Evolutionary conservation across 192 early-diverging fungal species (phyloP).

Genomic region (Borealophlyctis nickersoniae): DNA sequence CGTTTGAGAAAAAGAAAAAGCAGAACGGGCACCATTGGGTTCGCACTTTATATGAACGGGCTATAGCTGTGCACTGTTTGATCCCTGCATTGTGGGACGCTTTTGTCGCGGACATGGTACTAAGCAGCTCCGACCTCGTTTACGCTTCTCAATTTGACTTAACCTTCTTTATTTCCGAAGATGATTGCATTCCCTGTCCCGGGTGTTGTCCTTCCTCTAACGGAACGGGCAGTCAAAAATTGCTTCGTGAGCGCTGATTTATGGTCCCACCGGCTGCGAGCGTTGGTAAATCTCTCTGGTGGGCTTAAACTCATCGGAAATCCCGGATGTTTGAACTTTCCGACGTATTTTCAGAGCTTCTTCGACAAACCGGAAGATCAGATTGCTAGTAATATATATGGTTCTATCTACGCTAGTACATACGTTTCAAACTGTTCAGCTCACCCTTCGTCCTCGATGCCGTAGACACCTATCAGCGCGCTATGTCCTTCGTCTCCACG

Average conservation of each 20-base stretch:
- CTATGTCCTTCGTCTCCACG: slow-evolving; percentile 9
- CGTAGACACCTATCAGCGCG: slow-evolving; percentile 23
- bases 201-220: slow-evolving; percentile 34
- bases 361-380: slow-evolving; percentile 24
- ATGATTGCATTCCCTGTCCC: slow-evolving; percentile 39
- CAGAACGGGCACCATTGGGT: slow-evolving; percentile 31
- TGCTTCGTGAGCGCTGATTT: slow-evolving; percentile 70
- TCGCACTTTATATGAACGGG: slow-evolving; percentile 65
- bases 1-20: slow-evolving; percentile 41
- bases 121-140: not conserved
- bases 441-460: too few relatives aligned
- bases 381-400: slow-evolving; percentile 22
- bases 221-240: slow-evolving; percentile 60
- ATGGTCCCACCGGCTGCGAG: slow-evolving; percentile 50
- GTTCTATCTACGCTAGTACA: too few relatives aligned
- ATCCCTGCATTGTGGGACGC: slow-evolving; percentile 64
- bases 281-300: slow-evolving; percentile 17
- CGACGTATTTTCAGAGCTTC: not conserved
- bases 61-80: slow-evolving; percentile 56
- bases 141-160: not conserved
- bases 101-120: slow-evolving; percentile 60
- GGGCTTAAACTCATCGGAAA: not conserved
- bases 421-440: too few relatives aligned
- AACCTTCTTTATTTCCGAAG: slow-evolving; percentile 8
- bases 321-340: not conserved